phyloP scores from a whole-genome alignment of 2,329 filamentous ascomycete genomes.

The Onygenales sp. region DNA sequence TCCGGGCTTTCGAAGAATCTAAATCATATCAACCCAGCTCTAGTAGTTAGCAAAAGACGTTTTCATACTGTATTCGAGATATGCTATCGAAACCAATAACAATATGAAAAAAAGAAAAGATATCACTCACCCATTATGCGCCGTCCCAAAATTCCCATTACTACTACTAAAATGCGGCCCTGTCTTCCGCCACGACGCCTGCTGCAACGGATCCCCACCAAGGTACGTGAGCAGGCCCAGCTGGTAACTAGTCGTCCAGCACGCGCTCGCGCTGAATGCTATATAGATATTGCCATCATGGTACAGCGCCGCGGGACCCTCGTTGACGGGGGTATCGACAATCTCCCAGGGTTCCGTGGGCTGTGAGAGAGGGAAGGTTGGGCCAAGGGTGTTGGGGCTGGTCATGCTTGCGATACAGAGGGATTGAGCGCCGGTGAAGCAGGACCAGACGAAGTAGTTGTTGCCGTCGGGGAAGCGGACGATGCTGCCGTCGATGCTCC shows the following conservation, averaged over 20 bases:
- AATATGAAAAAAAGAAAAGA: too few species aligned
- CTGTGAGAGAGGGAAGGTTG: slow-evolving; percentile 40
- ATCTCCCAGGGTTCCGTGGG: slow-evolving; percentile 45
- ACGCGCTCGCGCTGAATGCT: slow-evolving; percentile 47
- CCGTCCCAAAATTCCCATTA: slow-evolving; percentile 48
- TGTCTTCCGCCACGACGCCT: slow-evolving; percentile 41
- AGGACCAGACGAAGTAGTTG: slow-evolving; percentile 49
- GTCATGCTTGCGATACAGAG: slow-evolving; percentile 33
- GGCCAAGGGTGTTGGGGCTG: slow-evolving; percentile 35
- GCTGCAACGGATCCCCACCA: slow-evolving; percentile 1
- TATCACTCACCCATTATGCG: slow-evolving; percentile 37
- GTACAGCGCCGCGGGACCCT: slow-evolving; percentile 47
- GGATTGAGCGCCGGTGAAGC: slow-evolving; percentile 34
- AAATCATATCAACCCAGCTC: background rate
- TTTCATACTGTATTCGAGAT: too few species aligned
- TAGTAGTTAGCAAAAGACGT: too few species aligned
- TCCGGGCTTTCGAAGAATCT: slow-evolving; percentile 49
- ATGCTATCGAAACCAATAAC: too few species aligned
- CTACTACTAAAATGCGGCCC: slow-evolving; percentile 42
- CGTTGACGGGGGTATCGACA: slow-evolving; percentile 43
- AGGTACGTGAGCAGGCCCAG: slow-evolving; percentile 36
- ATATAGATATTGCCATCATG: slow-evolving; percentile 44
- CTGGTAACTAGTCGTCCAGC: slow-evolving; percentile 47
- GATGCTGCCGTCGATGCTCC: slow-evolving; percentile 47
- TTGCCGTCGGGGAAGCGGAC: slow-evolving; percentile 39